Conservation (phyloP, 345 rosid species). For the rapeseed (Brassica napus) region Da-Ae NC_063440.1:9866001-9866500, state of each 20-base stretch:
- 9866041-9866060: too few relatives aligned
- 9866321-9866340: slow-evolving; percentile 30
- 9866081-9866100: too few relatives aligned
- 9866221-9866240: neutral
- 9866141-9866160: neutral
- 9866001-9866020: too few relatives aligned
- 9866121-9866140: neutral
- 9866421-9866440: slow-evolving; percentile 88
- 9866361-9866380: slow-evolving; percentile 45
- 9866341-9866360: slow-evolving; percentile 30
- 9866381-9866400: slow-evolving; percentile 75
- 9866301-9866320: slow-evolving; percentile 9
- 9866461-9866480: neutral
- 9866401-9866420: slow-evolving; percentile 91
- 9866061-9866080: too few relatives aligned
- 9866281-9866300: slow-evolving; percentile 1
- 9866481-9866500: neutral
- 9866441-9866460: slow-evolving; percentile 18
- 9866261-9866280: neutral
- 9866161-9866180: slow-evolving; percentile 13
- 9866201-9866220: slow-evolving; percentile 23
- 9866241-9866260: slow-evolving; percentile 12
- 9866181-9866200: slow-evolving; percentile 20
- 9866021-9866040: too few relatives aligned
- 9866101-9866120: too few relatives aligned